These are phyloP conservation scores for Aspergillus tamarii DNA, from an alignment of 2,329 filamentous ascomycete genomes.

Conservation along the genomic window DNA sequence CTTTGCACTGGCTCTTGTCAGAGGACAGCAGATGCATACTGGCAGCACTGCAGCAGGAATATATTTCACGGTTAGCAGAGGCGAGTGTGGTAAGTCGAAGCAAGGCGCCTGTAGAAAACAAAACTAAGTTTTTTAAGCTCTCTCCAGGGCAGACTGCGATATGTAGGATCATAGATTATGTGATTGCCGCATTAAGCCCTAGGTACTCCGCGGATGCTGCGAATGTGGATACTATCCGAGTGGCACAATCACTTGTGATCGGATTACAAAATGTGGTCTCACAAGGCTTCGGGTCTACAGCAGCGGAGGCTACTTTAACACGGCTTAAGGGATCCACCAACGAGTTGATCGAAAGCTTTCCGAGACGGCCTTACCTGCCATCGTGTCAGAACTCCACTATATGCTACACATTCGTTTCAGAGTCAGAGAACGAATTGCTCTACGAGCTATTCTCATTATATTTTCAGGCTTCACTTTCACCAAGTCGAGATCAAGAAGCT, in stretches of 20 bases:
- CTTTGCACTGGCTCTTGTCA: conserved; percentile 30
- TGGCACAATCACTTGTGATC: conserved; percentile 29
- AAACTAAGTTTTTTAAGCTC: conserved; percentile 22
- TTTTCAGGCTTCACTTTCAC: conserved; percentile 20
- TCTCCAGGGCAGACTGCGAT: conserved; percentile 26
- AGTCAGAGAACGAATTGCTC: conserved; percentile 30
- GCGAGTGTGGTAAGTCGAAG: conserved; percentile 42
- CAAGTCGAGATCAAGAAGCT: conserved; percentile 8
- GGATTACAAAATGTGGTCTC: conserved; percentile 25
- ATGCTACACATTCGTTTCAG: conserved; percentile 24
- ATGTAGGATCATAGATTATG: conserved; percentile 26
- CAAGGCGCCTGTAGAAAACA: background rate
- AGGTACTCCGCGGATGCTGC: background rate
- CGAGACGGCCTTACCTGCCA: conserved; percentile 15
- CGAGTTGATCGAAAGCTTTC: conserved; percentile 26
- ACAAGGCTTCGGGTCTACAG: conserved; percentile 9
- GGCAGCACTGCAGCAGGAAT: conserved; percentile 25
- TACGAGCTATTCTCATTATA: conserved; percentile 31
- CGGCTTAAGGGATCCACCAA: conserved; percentile 22
- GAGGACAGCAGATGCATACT: conserved; percentile 26
- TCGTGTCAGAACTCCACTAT: conserved; percentile 24
- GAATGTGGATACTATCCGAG: conserved; percentile 22
- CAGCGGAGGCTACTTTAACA: conserved; percentile 17
- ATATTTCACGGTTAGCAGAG: conserved; percentile 36
- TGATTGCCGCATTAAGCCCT: conserved; percentile 25